Percentiles rank a stretch among this genome's conserved stretches.
phyloP scores from a whole-genome alignment of 208 protist genomes.

The Borovskyia barvae region DNA sequence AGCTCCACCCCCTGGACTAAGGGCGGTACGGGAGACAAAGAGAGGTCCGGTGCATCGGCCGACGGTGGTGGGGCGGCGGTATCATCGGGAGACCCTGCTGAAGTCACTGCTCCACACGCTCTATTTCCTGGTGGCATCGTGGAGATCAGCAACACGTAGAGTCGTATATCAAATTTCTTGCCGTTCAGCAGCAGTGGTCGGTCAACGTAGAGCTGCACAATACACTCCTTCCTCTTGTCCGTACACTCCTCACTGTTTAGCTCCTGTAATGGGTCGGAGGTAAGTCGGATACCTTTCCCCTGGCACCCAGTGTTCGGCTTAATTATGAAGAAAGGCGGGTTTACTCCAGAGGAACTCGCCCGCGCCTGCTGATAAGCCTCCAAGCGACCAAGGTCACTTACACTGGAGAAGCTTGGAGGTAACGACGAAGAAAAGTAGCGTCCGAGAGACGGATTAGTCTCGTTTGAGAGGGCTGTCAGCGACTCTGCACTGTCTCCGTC shows the following conservation, averaged over 20 bases:
- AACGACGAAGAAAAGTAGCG: slow-evolving; percentile 21
- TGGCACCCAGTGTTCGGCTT: slow-evolving; percentile 87
- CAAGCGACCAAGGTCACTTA: slow-evolving; percentile 30
- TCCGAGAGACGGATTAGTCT: not conserved
- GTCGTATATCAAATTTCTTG: slow-evolving; percentile 94
- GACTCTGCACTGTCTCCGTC: no score
- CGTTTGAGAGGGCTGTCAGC: not conserved
- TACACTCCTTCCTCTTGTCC: slow-evolving; percentile 35
- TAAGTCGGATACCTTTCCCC: slow-evolving; percentile 78
- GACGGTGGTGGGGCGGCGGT: no score
- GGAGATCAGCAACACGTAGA: slow-evolving; percentile 91
- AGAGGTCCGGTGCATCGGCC: no score
- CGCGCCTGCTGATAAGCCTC: slow-evolving; percentile 20
- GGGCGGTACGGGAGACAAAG: slow-evolving; percentile 9
- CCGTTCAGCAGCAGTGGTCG: slow-evolving; percentile 89
- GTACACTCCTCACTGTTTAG: slow-evolving; percentile 32
- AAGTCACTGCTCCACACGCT: no score
- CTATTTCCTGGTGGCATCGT: slow-evolving; percentile 24
- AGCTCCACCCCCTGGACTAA: slow-evolving; percentile 62
- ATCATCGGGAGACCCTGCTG: no score
- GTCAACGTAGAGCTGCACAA: slow-evolving; percentile 89
- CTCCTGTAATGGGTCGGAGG: slow-evolving; percentile 40
- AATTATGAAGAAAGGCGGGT: slow-evolving; percentile 62
- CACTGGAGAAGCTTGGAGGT: slow-evolving; percentile 60
- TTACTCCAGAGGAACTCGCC: not conserved